These are phyloP conservation scores for Medicago ruthenica DNA, from an alignment of 306 rosid genomes.

Conservation along the genomic window DNA sequence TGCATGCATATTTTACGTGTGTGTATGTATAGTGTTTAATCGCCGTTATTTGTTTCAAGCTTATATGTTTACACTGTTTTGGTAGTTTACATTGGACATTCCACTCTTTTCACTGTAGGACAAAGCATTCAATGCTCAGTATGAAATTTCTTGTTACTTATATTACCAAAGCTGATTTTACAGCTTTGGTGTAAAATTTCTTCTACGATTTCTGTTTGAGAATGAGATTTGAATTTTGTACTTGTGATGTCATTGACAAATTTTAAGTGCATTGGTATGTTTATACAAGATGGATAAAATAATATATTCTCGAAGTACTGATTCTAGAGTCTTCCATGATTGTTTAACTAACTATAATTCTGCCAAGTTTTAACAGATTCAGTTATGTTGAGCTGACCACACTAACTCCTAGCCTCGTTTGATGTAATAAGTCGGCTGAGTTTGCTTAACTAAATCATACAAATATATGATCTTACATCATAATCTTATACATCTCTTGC, in stretches of 20 bases:
- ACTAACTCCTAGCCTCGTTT: neutral
- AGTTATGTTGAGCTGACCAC: slow-evolving; percentile 3
- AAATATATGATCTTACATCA: no score
- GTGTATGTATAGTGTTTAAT: slow-evolving; percentile 4
- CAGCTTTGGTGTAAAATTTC: neutral
- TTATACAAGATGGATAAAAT: neutral
- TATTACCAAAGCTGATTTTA: slow-evolving; percentile 1
- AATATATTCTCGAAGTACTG: neutral
- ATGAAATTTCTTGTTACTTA: slow-evolving; percentile 18
- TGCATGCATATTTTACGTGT: slow-evolving; percentile 12
- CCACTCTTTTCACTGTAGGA: neutral
- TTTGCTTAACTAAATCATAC: neutral
- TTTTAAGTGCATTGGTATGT: neutral
- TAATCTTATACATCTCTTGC: neutral
- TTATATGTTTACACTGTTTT: slow-evolving; percentile 18
- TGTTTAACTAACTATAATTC: neutral
- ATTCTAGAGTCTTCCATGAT: neutral
- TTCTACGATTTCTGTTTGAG: neutral
- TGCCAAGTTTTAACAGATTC: neutral
- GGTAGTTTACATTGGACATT: slow-evolving; percentile 7
- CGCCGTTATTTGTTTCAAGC: neutral
- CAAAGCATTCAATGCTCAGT: slow-evolving; percentile 10
- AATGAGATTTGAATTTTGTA: slow-evolving; percentile 4
- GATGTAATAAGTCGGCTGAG: neutral
- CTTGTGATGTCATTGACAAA: slow-evolving; percentile 1